Evolutionary conservation across 306 rosid species (phyloP), one percentile per base, ranked within the genome.

Genomic region (Bauhinia variegata): DNA sequence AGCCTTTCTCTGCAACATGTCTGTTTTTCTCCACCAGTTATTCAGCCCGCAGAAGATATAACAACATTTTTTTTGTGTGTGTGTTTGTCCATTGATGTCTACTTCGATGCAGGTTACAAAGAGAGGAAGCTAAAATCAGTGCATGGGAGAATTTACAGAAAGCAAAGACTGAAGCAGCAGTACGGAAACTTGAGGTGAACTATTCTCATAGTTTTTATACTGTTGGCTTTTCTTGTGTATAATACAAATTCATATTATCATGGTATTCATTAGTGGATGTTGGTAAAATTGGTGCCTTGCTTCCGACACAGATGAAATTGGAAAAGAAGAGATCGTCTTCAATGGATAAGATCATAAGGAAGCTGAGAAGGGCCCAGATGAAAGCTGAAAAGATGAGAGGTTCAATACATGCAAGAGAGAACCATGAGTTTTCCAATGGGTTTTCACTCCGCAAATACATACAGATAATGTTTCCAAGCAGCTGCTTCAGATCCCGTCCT

Each of bases 131-230:
- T 70, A 92, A 87, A 76, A 89, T 92, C 58, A 51, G 44, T 60
- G 98, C 98, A 1, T 89, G 98, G 98, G 98, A 92, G 75, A 84
- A 88, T 73, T 78, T 84, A 79, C 96, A 92, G 81, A 84, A 79
- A 60, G 98, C 96, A 42, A 87, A 87, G 74, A 96, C 98, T 16
- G 98, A 92, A 86, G 93, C 95, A 36, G 85, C 84, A 46, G 80
- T 89, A 17, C 73, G 83, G 64, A 83, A 86, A 85, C 96, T 92
- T 2, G 98, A 92, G 98, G 98, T 92, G 11, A n/a, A 47, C 47
- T 19, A 56, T n/a, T n/a, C n/a, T n/a, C n/a, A n/a, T n/a, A n/a
- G n/a, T n/a, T n/a, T n/a, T n/a, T n/a, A n/a, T n/a, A n/a, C n/a
- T n/a, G n/a, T n/a, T n/a, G n/a, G n/a, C n/a, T n/a, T n/a, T n/a